Evolutionary conservation across 345 rosid genomes (phyloP).

Genomic region (Syzygium grande): DNA sequence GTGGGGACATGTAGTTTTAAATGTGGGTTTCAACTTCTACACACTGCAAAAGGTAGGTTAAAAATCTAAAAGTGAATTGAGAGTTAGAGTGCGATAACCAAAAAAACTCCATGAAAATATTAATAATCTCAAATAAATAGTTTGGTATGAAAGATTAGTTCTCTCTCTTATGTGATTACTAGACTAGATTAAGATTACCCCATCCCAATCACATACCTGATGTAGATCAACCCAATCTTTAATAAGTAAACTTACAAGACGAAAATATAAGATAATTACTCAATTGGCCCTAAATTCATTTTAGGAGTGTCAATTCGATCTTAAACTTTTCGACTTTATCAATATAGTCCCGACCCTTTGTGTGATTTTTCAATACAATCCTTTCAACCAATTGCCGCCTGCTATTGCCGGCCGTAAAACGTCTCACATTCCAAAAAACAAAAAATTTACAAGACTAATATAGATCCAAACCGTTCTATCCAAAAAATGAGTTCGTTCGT

Average conservation of each 20-base stretch:
- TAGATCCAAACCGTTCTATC: background rate
- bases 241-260: background rate
- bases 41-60: rapidly evolving
- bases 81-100: no score
- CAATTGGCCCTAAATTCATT: no score
- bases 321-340: background rate
- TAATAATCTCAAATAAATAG: background rate
- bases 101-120: background rate
- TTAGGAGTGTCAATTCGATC: background rate
- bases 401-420: no score
- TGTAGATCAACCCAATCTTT: background rate
- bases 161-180: background rate
- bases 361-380: background rate
- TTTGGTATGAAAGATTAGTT: background rate
- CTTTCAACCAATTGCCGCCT: background rate
- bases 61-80: no score
- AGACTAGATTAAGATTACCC: background rate
- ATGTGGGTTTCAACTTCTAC: no score
- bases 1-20: no score
- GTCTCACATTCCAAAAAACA: background rate
- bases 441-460: no score
- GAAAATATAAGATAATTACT: background rate
- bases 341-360: background rate
- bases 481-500: background rate
- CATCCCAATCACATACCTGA: background rate